Conservation (phyloP, 2,329 filamentous ascomycete genomes). For the Zymoseptoria passerinii region DNA sequence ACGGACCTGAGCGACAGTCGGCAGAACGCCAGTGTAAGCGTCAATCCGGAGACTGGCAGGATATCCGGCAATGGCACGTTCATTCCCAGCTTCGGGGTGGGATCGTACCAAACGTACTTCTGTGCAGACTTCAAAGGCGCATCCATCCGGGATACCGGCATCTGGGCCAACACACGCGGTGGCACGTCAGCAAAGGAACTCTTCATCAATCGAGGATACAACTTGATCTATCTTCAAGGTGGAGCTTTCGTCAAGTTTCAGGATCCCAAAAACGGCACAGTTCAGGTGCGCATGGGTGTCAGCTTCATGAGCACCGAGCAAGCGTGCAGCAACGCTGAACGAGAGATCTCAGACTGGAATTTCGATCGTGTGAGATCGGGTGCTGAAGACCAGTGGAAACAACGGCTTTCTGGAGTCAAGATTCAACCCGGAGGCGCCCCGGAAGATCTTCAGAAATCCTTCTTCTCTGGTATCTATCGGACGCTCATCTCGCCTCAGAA, state of each 20-base stretch:
- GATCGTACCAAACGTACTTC: conserved; percentile 49
- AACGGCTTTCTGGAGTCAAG: conserved; percentile 30
- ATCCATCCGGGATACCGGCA: conserved; percentile 46
- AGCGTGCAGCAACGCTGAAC: conserved; percentile 59
- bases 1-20: conserved; percentile 48
- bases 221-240: conserved; percentile 29
- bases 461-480: conserved; percentile 59
- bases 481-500: conserved; percentile 63
- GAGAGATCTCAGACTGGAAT: conserved; percentile 58
- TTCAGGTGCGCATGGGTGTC: conserved; percentile 57
- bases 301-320: conserved; percentile 59
- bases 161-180: conserved; percentile 47
- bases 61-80: conserved; percentile 53
- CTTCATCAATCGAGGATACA: conserved; percentile 23
- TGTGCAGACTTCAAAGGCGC: conserved; percentile 51
- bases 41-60: conserved; percentile 44
- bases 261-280: conserved; percentile 15
- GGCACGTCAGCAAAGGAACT: conserved; percentile 34
- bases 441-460: conserved; percentile 43
- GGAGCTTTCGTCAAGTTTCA: conserved; percentile 23
- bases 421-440: conserved; percentile 37
- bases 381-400: conserved; percentile 32
- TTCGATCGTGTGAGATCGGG: conserved; percentile 45
- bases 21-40: conserved; percentile 42
- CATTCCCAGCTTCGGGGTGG: conserved; percentile 51